Conservation (phyloP, 2,329 filamentous ascomycete genomes). For the Dactylellina sp. region DNA sequence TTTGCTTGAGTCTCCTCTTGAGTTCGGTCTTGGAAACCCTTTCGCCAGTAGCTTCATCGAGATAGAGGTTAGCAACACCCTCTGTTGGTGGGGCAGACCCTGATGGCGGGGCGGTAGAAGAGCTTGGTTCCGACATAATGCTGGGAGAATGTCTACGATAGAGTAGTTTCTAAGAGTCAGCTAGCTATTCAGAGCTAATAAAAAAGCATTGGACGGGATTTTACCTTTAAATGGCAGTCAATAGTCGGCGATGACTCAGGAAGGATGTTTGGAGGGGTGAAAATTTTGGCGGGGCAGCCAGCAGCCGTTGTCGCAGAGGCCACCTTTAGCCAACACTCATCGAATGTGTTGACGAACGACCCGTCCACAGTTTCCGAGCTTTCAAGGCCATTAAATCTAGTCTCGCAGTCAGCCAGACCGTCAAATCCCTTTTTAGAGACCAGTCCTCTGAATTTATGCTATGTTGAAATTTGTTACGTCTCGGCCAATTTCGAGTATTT, state of each 20-base stretch:
- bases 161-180: background rate
- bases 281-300: conserved; percentile 50
- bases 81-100: conserved; percentile 57
- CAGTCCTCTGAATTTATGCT: no score
- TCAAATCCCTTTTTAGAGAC: no score
- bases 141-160: background rate
- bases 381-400: no score
- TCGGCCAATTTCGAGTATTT: no score
- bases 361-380: no score
- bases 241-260: conserved; percentile 35
- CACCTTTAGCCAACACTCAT: no score
- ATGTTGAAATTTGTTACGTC: no score
- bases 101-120: conserved; percentile 67
- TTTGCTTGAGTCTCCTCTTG: conserved; percentile 95
- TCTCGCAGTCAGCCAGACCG: no score
- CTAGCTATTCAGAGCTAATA: background rate
- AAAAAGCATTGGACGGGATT: background rate
- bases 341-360: no score
- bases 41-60: conserved; percentile 95
- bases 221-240: conserved; percentile 17
- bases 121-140: conserved; percentile 56
- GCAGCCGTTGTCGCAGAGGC: background rate
- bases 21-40: conserved; percentile 84
- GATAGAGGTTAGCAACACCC: conserved; percentile 74
- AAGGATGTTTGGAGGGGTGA: conserved; percentile 13